Conservation (phyloP, 2,329 filamentous ascomycete species). For the Phialophora macrospora region DNA sequence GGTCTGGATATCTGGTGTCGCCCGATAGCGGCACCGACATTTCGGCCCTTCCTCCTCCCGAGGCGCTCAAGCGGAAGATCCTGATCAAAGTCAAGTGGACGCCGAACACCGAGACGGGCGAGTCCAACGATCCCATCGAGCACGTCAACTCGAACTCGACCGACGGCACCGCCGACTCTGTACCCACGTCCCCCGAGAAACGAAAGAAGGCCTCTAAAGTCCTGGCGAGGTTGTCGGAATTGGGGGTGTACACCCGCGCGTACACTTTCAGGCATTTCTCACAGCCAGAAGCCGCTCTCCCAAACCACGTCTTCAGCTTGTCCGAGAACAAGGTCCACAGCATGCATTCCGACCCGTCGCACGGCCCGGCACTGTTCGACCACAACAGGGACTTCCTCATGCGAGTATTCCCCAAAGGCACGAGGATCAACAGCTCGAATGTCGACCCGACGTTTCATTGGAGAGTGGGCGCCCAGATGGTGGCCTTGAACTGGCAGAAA, state of each 20-base stretch:
- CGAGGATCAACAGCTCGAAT: conserved; percentile 83
- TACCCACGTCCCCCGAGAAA: conserved; percentile 40
- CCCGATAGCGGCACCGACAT: conserved; percentile 46
- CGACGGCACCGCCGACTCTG: conserved; percentile 45
- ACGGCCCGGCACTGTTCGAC: conserved; percentile 67
- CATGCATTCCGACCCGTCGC: conserved; percentile 57
- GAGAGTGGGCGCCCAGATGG: conserved; percentile 86
- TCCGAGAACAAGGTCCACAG: conserved; percentile 70
- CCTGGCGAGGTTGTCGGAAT: conserved; percentile 69
- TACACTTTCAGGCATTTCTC: conserved; percentile 77
- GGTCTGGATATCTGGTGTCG: conserved; percentile 76
- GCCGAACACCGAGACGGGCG: conserved; percentile 50
- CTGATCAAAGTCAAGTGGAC: conserved; percentile 78
- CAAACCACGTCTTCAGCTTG: conserved; percentile 68
- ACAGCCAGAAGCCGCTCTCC: conserved; percentile 62
- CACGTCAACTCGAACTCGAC: conserved; percentile 44
- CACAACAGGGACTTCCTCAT: conserved; percentile 85
- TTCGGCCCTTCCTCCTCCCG: conserved; percentile 67
- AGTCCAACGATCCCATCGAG: conserved; percentile 40
- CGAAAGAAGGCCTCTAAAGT: conserved; percentile 65
- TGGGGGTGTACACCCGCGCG: conserved; percentile 86
- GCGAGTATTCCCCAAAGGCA: conserved; percentile 84
- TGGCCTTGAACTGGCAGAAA: conserved; percentile 92
- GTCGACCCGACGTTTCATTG: conserved; percentile 83
- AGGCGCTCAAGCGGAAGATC: conserved; percentile 77